These are phyloP conservation scores for Ceratobasidium sp. DNA, from an alignment of 1,284 basidiomycete species.

Conservation along the genomic window DNA sequence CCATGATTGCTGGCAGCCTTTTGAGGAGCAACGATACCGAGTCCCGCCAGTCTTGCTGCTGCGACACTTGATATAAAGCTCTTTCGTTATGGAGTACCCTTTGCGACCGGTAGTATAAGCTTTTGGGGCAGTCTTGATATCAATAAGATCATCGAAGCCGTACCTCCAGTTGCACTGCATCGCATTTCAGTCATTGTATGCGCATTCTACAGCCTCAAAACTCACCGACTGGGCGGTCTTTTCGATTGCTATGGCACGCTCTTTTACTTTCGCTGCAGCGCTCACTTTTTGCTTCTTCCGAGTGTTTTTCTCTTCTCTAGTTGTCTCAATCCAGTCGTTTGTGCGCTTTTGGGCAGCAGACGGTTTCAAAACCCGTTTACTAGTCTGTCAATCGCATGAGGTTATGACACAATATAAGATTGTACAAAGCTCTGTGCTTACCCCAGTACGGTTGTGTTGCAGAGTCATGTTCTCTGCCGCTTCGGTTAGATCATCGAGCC, in stretches of 20 bases:
- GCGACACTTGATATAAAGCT: conserved; percentile 7
- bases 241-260: not conserved
- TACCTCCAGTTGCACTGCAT: too few species aligned
- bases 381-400: not conserved
- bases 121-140: not conserved
- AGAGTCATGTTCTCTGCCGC: too few species aligned
- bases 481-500: too few species aligned
- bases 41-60: not conserved
- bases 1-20: conserved; percentile 26
- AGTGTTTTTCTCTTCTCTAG: not conserved
- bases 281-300: not conserved
- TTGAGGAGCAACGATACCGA: not conserved
- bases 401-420: too few species aligned
- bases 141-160: conserved; percentile 24
- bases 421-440: too few species aligned
- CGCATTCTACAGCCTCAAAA: not conserved
- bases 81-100: not conserved
- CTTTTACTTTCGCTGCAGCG: not conserved
- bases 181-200: not conserved
- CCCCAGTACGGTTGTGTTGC: too few species aligned
- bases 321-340: not conserved
- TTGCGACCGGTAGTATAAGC: conserved; percentile 7
- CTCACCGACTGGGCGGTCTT: conserved; percentile 14
- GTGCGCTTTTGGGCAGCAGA: conserved; percentile 6
- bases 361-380: not conserved